Evolutionary conservation across 208 protist species (phyloP), one percentile per base, ranked within the genome.

Genomic region (Leptomonas seymouri): DNA sequence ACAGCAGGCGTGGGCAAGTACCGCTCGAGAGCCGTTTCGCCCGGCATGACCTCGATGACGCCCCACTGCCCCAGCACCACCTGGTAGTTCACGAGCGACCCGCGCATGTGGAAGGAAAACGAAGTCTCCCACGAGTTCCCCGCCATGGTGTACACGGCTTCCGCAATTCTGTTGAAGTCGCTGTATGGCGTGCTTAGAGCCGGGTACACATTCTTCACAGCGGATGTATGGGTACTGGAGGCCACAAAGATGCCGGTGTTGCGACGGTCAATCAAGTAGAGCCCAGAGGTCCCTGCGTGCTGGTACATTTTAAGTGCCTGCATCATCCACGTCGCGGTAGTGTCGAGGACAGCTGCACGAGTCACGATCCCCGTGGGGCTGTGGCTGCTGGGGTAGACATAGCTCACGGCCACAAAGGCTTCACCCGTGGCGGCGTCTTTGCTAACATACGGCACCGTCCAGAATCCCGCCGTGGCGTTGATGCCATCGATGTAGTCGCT

Each of bases 11-110:
- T 85, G 11, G 84, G 81, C 21, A 86, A 59, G 58, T 80, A 89
- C 27, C 81, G 67, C 60, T 82, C 31, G 23, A 89, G 67, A 20
- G 84, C 81, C 28, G 74, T 62, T 11, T 74, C 58, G 12, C 53
- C 83, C 6, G 78, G 78, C n/a, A 89, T 85, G 8, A 84, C 63
- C 69, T 89, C 80, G n/a, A 86, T 57, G 8, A 89, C 71, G 21
- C 80, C 83, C 76, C 80, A 85, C 62, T 83, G 72, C 21, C 75
- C 65, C 27, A 80, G 55, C 25, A 89, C 59, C 1, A 76, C 48
- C 54, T 79, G 77, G 63, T 89, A 86, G 63, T 85, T 89, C 44
- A 89, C 66, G 23, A 88, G 58, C 9, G 53, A 61, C 25, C 66
- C 48, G 1, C 56, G 68, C 18, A 53, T 27, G 28, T 79, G 71